A percentile compares a stretch with the other conserved stretches of the same genome.
Conservation (phyloP, 352 stramenopile genomes). For the Globisporangium sylvaticum region DNA sequence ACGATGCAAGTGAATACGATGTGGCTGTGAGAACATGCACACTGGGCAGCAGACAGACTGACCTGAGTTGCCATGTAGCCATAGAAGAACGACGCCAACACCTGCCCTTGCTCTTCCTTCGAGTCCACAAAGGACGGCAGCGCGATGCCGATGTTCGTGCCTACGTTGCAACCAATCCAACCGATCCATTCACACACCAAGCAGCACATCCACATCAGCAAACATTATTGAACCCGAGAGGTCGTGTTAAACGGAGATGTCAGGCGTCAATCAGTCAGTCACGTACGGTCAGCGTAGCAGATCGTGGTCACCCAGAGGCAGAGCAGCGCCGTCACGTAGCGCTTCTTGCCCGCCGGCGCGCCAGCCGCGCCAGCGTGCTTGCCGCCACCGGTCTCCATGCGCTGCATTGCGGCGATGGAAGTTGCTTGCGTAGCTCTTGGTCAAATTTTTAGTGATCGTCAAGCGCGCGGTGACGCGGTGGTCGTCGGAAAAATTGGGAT, state of each 20-base stretch:
- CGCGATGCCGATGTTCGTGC: slow-evolving; percentile 86
- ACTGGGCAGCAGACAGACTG: no score
- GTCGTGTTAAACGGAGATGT: neutral
- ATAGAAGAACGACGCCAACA: slow-evolving; percentile 86
- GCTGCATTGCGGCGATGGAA: neutral
- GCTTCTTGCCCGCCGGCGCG: slow-evolving; percentile 27
- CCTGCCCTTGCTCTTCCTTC: slow-evolving; percentile 75
- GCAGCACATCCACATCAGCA: neutral
- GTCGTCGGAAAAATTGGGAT: neutral
- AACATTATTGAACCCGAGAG: neutral
- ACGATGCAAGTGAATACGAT: no score
- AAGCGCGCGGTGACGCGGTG: neutral
- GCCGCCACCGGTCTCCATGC: neutral
- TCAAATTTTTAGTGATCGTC: neutral
- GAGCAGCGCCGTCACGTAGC: slow-evolving; percentile 70
- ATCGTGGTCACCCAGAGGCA: slow-evolving; percentile 77
- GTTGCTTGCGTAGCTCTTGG: neutral
- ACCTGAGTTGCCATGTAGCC: slow-evolving; percentile 83
- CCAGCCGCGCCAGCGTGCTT: neutral
- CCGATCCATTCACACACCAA: neutral
- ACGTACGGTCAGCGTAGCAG: slow-evolving; percentile 82
- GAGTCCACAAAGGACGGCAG: slow-evolving; percentile 68
- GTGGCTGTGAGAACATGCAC: no score
- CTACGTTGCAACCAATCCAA: slow-evolving; percentile 18
- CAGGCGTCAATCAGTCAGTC: neutral